phyloP scores from a whole-genome alignment of 1,284 basidiomycete genomes.

The Kwoniella shivajii region DNA sequence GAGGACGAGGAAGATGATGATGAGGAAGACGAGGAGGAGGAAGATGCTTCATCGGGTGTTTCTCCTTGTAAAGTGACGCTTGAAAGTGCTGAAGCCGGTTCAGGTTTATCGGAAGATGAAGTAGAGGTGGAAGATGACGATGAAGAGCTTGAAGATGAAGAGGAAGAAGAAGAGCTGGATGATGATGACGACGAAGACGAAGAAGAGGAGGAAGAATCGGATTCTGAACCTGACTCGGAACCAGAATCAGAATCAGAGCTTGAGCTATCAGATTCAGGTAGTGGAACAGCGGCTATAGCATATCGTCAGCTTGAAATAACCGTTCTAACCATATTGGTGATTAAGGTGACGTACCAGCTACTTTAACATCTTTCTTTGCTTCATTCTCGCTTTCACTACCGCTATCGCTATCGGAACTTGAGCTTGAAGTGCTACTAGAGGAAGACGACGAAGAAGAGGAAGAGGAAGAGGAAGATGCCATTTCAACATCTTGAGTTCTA shows the following conservation, averaged over 20 bases:
- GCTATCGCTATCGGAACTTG: conserved; percentile 3
- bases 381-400: conserved; percentile 14
- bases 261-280: conserved; percentile 18
- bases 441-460: conserved; percentile 3
- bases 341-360: background rate
- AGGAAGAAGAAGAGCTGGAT: conserved; percentile 18
- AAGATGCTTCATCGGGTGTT: conserved; percentile 14
- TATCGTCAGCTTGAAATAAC: background rate
- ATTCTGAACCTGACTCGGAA: conserved; percentile 7
- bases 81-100: conserved; percentile 10
- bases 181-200: conserved; percentile 18
- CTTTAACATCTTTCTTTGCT: conserved; percentile 3
- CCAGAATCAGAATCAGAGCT: conserved; percentile 6
- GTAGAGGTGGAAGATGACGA: conserved; percentile 12
- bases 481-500: conserved; percentile 18
- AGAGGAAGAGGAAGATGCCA: conserved; percentile 11
- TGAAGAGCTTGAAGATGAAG: background rate
- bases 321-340: background rate
- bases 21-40: conserved; percentile 23
- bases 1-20: conserved; percentile 22
- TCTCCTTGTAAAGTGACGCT: conserved; percentile 16
- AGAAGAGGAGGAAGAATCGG: conserved; percentile 15
- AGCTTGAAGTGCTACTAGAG: background rate
- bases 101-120: background rate
- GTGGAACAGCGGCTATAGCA: conserved; percentile 6